A percentile compares a stretch with the other conserved stretches of the same genome.
phyloP scores from a whole-genome alignment of 257 asterid species.

The Nicotiana otophora region DNA sequence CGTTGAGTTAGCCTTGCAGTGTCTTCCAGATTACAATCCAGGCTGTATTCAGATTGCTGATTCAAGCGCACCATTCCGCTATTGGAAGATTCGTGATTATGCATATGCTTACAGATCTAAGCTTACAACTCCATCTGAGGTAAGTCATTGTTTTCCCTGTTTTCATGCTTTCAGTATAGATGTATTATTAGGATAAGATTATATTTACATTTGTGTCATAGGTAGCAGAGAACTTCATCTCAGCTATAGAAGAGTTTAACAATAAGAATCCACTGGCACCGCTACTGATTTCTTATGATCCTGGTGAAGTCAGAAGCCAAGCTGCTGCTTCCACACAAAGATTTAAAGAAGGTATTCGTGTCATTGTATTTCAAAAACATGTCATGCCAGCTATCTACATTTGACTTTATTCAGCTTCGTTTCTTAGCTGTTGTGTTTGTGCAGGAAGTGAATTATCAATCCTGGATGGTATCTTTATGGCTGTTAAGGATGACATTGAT shows the following conservation, averaged over 20 bases:
- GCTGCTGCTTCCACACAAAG: slow-evolving; percentile 87
- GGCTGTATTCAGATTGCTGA: slow-evolving; percentile 48
- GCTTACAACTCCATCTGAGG: slow-evolving; percentile 76
- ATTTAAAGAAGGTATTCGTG: slow-evolving; percentile 71
- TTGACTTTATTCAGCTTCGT: not conserved
- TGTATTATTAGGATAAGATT: slow-evolving; percentile 1
- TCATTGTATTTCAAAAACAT: not conserved
- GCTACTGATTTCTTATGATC: slow-evolving; percentile 67
- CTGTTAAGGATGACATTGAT: slow-evolving; percentile 94
- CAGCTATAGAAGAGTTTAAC: slow-evolving; percentile 66
- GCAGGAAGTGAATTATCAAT: slow-evolving; percentile 76
- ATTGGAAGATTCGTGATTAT: slow-evolving; percentile 95
- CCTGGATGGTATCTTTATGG: slow-evolving; percentile 90
- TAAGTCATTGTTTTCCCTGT: slow-evolving; percentile 33
- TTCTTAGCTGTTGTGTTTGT: slow-evolving; percentile 13
- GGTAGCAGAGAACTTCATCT: slow-evolving; percentile 95
- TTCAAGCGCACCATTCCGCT: slow-evolving; percentile 55
- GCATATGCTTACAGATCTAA: slow-evolving; percentile 88
- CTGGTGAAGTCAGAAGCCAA: slow-evolving; percentile 76
- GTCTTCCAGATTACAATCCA: slow-evolving; percentile 73
- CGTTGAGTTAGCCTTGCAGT: slow-evolving; percentile 69
- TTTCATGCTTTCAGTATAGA: slow-evolving; percentile 1
- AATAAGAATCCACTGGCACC: slow-evolving; percentile 58
- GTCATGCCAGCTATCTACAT: not conserved
- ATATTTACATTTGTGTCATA: slow-evolving; percentile 17